These are phyloP conservation scores for Auxenochlorella protothecoides DNA, from an alignment of 139 green algal genomes.

Conservation along the genomic window DNA sequence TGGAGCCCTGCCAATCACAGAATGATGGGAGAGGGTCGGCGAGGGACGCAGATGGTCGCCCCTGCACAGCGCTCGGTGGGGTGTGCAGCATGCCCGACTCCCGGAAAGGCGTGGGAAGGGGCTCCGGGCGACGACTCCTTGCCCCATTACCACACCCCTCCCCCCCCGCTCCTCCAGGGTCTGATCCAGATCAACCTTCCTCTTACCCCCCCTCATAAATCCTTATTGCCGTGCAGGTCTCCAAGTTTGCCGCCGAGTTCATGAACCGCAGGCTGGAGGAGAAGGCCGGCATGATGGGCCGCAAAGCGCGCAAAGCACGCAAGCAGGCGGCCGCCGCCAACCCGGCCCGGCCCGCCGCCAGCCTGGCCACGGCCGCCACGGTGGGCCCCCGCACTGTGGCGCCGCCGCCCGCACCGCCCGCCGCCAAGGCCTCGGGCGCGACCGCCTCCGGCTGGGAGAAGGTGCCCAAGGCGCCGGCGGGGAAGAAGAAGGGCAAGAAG, in stretches of 20 bases:
- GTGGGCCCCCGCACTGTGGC: background rate
- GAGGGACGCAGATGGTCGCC: no score
- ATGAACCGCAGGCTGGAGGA: slow-evolving; percentile 48
- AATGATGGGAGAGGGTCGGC: no score
- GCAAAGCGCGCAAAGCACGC: slow-evolving; percentile 6
- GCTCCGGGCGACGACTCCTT: no score
- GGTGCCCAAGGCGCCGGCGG: slow-evolving; percentile 19
- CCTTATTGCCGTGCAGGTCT: slow-evolving; percentile 23
- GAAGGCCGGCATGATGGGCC: slow-evolving; percentile 9
- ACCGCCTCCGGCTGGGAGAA: slow-evolving; percentile 21
- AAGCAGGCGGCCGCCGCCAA: slow-evolving; percentile 6
- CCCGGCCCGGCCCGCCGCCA: background rate
- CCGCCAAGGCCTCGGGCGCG: slow-evolving; percentile 1
- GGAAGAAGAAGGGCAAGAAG: slow-evolving; percentile 32
- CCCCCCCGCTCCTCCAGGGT: no score
- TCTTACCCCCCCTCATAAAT: no score
- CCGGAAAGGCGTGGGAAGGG: no score
- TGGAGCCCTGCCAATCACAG: no score
- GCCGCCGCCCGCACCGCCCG: background rate
- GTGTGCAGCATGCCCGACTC: no score
- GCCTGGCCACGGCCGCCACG: background rate
- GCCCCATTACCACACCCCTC: no score
- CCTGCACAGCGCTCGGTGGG: no score
- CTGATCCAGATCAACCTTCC: no score
- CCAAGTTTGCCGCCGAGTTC: slow-evolving; percentile 72